A percentile compares a stretch with the other conserved stretches of the same genome.
phyloP scores from a whole-genome alignment of 345 rosid genomes.

The Gossypium sturtianum region DNA sequence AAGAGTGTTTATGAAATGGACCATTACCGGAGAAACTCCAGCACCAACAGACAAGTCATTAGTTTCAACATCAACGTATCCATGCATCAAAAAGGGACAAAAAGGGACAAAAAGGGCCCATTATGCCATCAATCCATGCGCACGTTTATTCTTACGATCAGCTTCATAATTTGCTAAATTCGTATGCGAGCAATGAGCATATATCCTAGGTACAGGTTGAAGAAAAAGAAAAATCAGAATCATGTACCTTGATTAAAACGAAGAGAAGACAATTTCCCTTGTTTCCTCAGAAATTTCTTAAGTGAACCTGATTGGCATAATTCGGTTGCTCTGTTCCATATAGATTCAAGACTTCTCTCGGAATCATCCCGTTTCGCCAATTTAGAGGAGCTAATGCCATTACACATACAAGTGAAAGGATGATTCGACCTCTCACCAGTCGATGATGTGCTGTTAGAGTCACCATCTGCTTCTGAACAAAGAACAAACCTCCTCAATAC shows the following conservation, averaged over 20 bases:
- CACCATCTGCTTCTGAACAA: slow-evolving; percentile 36
- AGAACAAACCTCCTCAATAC: slow-evolving; percentile 1
- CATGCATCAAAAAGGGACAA: neutral
- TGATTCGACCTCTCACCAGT: slow-evolving; percentile 43
- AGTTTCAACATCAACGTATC: neutral
- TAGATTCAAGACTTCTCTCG: slow-evolving; percentile 49
- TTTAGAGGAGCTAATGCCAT: slow-evolving; percentile 31
- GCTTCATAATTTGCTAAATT: neutral
- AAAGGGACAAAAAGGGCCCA: neutral
- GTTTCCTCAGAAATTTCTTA: slow-evolving; percentile 59
- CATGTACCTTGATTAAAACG: slow-evolving; percentile 54
- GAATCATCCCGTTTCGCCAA: slow-evolving; percentile 32
- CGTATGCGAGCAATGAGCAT: neutral
- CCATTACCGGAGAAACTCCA: neutral
- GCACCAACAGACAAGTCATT: neutral
- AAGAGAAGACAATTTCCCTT: slow-evolving; percentile 76
- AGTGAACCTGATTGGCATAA: slow-evolving; percentile 71
- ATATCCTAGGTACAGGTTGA: neutral
- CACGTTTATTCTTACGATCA: neutral
- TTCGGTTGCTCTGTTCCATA: slow-evolving; percentile 64
- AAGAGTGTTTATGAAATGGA: neutral
- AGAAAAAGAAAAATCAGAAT: neutral
- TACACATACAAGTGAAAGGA: slow-evolving; percentile 34
- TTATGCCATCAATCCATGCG: too few relatives aligned
- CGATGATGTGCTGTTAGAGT: slow-evolving; percentile 45